phyloP scores from a whole-genome alignment of 495 filamentous ascomycete genomes.

The Penicillium paxilli region DNA sequence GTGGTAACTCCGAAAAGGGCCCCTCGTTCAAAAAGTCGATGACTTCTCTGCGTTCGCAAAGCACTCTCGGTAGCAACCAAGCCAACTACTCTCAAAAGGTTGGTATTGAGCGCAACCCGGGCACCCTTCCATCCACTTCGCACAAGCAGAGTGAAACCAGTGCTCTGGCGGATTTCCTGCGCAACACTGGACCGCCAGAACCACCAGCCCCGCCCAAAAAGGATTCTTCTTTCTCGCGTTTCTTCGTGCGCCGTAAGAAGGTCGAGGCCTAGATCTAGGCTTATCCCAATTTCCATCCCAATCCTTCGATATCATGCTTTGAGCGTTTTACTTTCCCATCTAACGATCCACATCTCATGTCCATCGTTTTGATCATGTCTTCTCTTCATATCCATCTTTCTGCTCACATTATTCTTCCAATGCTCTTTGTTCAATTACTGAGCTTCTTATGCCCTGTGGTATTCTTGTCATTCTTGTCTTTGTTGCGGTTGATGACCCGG shows the following conservation, averaged over 20 bases:
- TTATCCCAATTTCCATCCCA: background rate
- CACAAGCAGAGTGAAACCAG: constrained; percentile 54
- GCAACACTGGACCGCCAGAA: constrained; percentile 70
- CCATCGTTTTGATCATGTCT: constrained; percentile 21
- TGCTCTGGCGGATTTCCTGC: constrained; percentile 79
- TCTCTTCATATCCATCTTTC: constrained; percentile 5
- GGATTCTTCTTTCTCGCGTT: constrained; percentile 35
- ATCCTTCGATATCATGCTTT: constrained; percentile 28
- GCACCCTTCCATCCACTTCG: constrained; percentile 27
- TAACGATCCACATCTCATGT: constrained; percentile 34
- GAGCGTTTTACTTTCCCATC: constrained; percentile 32
- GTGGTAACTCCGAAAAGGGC: constrained; percentile 30
- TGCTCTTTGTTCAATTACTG: constrained; percentile 9
- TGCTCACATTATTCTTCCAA: background rate
- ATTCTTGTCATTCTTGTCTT: constrained; percentile 8
- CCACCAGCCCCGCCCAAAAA: constrained; percentile 24
- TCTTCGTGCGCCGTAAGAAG: constrained; percentile 47
- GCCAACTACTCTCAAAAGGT: constrained; percentile 44
- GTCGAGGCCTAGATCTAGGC: constrained; percentile 21
- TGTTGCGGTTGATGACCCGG: constrained; percentile 16
- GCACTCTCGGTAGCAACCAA: constrained; percentile 12
- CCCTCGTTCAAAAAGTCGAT: constrained; percentile 32
- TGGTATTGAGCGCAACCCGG: constrained; percentile 35
- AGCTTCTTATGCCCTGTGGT: constrained; percentile 4
- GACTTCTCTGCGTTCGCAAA: constrained; percentile 34